Conservation (phyloP, 176 grass and related monocot genomes). For the Carex pumila region DNA sequence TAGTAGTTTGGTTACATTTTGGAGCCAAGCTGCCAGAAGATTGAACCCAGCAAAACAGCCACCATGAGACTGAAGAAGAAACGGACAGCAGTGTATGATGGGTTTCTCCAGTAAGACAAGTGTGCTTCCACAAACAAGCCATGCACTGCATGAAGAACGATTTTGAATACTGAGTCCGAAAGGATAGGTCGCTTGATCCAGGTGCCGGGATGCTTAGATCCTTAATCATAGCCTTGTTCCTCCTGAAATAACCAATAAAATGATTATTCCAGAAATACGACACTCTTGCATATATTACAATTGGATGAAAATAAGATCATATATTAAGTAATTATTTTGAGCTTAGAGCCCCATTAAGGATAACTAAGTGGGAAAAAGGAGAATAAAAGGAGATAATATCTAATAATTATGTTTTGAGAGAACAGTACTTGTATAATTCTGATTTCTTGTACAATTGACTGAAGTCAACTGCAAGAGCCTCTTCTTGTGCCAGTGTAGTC, state of each 20-base stretch:
- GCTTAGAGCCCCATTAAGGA: background rate
- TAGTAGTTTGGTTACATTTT: slow-evolving; percentile 18
- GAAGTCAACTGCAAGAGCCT: slow-evolving; percentile 50
- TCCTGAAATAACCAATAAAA: slow-evolving; percentile 20
- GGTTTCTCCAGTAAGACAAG: slow-evolving; percentile 42
- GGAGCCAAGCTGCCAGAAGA: slow-evolving; percentile 35
- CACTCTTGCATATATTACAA: no score
- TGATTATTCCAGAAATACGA: background rate
- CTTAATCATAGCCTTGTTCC: slow-evolving; percentile 32
- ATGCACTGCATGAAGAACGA: slow-evolving; percentile 31
- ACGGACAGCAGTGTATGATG: slow-evolving; percentile 27
- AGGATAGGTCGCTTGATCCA: slow-evolving; percentile 25
- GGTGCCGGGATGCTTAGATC: slow-evolving; percentile 21
- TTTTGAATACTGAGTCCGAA: slow-evolving; percentile 23
- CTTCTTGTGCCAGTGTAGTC: slow-evolving; percentile 48
- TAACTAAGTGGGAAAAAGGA: background rate
- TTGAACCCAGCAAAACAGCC: slow-evolving; percentile 20
- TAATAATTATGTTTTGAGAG: background rate
- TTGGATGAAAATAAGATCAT: no score
- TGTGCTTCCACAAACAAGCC: slow-evolving; percentile 38
- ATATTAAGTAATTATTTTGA: background rate
- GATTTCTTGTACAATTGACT: slow-evolving; percentile 65
- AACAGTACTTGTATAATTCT: slow-evolving; percentile 55
- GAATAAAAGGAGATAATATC: background rate
- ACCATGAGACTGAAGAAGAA: slow-evolving; percentile 26